Conservation (phyloP, 2,329 filamentous ascomycete species). For the Ophiostoma sp. region DNA sequence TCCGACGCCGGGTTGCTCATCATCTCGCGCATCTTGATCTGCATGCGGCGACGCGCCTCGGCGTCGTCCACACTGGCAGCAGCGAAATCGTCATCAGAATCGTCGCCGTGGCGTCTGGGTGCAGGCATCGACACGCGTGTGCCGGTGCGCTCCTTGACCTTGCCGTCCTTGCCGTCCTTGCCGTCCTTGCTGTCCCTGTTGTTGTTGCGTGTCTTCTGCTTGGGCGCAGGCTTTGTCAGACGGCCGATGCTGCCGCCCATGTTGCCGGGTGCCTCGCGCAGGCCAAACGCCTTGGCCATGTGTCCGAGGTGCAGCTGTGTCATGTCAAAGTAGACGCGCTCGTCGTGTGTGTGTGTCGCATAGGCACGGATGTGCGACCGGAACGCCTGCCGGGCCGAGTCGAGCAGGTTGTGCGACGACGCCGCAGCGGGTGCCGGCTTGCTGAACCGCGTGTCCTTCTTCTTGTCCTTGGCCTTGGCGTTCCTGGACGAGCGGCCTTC, state of each 20-base stretch:
- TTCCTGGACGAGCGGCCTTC: slow-evolving; percentile 22
- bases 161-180: slow-evolving; percentile 17
- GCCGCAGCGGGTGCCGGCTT: slow-evolving; percentile 28
- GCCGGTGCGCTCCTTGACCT: slow-evolving; percentile 21
- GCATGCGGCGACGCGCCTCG: slow-evolving; percentile 54
- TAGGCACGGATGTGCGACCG: slow-evolving; percentile 92
- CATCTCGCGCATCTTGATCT: slow-evolving; percentile 30
- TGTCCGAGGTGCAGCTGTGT: slow-evolving; percentile 87
- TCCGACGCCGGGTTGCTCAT: slow-evolving; percentile 26
- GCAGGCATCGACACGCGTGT: neutral
- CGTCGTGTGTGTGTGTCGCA: slow-evolving; percentile 82
- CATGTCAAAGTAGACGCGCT: slow-evolving; percentile 85
- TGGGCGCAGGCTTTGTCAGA: slow-evolving; percentile 38
- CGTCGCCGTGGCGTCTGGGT: slow-evolving; percentile 18
- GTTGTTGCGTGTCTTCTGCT: slow-evolving; percentile 24
- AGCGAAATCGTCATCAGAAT: slow-evolving; percentile 33
- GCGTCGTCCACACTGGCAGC: slow-evolving; percentile 43
- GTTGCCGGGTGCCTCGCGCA: slow-evolving; percentile 80
- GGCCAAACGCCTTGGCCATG: slow-evolving; percentile 84
- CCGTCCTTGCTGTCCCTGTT: neutral
- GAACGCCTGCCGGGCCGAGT: slow-evolving; percentile 77
- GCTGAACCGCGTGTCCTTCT: neutral
- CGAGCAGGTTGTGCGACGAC: slow-evolving; percentile 53
- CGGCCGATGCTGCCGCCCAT: slow-evolving; percentile 59
- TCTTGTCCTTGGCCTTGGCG: slow-evolving; percentile 15